Percentiles rank a stretch among this genome's conserved stretches.
These are phyloP conservation scores for Populus hybrid DNA, from an alignment of 441 rosid species.

Conservation along the genomic window DNA sequence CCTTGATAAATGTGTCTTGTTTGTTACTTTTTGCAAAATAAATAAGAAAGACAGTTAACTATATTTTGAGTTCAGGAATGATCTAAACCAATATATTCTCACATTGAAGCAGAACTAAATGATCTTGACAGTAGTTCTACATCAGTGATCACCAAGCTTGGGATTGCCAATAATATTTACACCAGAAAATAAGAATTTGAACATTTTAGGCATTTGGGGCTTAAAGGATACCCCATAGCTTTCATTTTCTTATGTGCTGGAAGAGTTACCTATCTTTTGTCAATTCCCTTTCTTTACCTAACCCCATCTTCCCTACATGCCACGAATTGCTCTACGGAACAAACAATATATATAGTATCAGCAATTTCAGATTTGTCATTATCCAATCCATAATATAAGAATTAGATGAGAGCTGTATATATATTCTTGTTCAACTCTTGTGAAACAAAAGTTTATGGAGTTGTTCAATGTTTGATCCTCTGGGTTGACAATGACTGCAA, in stretches of 20 bases:
- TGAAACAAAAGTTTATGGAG: not conserved
- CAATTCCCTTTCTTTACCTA: constrained; percentile 34
- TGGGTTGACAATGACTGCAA: constrained; percentile 20
- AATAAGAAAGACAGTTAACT: not conserved
- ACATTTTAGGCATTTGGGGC: not conserved
- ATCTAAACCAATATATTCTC: not conserved
- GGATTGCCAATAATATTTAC: not conserved
- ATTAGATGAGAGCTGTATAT: constrained; percentile 7
- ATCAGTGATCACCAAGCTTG: constrained; percentile 12
- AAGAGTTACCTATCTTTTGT: constrained; percentile 17
- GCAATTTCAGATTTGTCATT: constrained; percentile 14
- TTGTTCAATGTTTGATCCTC: constrained; percentile 1
- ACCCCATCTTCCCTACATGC: constrained; percentile 23
- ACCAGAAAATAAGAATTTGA: not conserved
- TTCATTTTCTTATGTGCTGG: constrained; percentile 32
- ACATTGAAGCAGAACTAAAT: not conserved
- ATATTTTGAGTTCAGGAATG: not conserved
- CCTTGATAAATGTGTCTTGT: not conserved
- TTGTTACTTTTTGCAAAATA: not conserved
- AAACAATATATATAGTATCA: not conserved
- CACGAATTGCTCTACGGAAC: constrained; percentile 9
- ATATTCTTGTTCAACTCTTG: constrained; percentile 25
- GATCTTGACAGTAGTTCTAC: constrained; percentile 14
- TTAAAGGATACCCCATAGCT: constrained; percentile 4
- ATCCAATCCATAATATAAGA: constrained; percentile 23